phyloP scores from a whole-genome alignment of 345 rosid species.

The Adansonia digitata region DNA sequence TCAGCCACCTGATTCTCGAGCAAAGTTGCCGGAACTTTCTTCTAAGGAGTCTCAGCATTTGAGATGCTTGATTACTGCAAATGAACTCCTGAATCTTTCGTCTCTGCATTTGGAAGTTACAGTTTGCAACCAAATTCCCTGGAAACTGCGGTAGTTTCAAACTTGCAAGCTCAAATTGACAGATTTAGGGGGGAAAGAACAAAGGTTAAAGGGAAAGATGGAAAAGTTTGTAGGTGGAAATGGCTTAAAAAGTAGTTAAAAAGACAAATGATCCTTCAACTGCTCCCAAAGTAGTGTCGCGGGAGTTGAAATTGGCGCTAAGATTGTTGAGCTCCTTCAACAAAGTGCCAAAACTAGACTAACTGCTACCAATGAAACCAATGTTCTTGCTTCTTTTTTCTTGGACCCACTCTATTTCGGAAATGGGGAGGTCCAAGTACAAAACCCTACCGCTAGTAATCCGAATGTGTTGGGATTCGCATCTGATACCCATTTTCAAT shows the following conservation, averaged over 20 bases:
- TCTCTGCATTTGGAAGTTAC: slow-evolving; percentile 5
- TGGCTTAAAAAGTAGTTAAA: slow-evolving; percentile 19
- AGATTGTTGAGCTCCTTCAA: slow-evolving; percentile 50
- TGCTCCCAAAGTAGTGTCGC: slow-evolving; percentile 38
- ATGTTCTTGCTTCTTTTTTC: neutral
- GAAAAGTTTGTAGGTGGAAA: slow-evolving; percentile 12
- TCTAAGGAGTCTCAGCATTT: slow-evolving; percentile 40
- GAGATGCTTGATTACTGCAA: slow-evolving; percentile 20
- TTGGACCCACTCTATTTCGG: slow-evolving; percentile 10
- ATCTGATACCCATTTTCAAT: too few species aligned
- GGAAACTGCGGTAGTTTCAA: neutral
- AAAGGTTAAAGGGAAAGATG: neutral
- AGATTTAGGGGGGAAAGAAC: slow-evolving; percentile 9
- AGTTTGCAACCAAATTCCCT: neutral
- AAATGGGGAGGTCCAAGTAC: slow-evolving; percentile 11
- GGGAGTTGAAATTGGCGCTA: slow-evolving; percentile 32
- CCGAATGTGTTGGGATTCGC: too few species aligned
- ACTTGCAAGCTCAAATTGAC: neutral
- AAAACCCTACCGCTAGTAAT: neutral
- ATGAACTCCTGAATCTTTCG: slow-evolving; percentile 14
- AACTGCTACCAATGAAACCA: slow-evolving; percentile 44
- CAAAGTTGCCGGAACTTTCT: slow-evolving; percentile 49
- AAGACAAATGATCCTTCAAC: slow-evolving; percentile 34
- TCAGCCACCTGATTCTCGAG: slow-evolving; percentile 53
- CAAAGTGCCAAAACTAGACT: slow-evolving; percentile 30